These are phyloP conservation scores for Cutaneotrichosporon cyanovorans DNA, from an alignment of 1,284 basidiomycete species.

Conservation along the genomic window DNA sequence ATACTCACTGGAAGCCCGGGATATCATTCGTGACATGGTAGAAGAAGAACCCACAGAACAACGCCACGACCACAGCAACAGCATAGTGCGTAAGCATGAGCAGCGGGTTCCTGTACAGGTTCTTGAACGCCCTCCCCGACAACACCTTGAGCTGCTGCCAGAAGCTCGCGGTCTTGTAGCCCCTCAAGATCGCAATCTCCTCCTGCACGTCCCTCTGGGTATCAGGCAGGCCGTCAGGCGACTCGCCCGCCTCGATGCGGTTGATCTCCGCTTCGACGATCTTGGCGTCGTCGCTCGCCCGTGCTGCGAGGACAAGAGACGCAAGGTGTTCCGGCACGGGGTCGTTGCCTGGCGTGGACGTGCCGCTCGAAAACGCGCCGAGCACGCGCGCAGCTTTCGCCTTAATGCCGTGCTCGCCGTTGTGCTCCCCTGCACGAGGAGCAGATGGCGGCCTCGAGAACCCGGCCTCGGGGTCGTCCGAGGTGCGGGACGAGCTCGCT, in stretches of 20 bases:
- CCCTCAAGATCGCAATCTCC: conserved; percentile 58
- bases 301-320: conserved; percentile 66
- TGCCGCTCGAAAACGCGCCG: conserved; percentile 52
- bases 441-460: conserved; percentile 1
- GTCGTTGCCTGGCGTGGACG: conserved; percentile 40
- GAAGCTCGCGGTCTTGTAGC: conserved; percentile 76
- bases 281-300: conserved; percentile 59
- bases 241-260: conserved; percentile 45
- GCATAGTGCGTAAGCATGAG: conserved; percentile 84
- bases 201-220: conserved; percentile 48
- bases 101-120: conserved; percentile 85
- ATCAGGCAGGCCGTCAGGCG: conserved; percentile 27
- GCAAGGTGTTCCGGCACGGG: conserved; percentile 59
- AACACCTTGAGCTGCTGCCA: conserved; percentile 85
- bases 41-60: conserved; percentile 52
- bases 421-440: background rate
- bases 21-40: conserved; percentile 67
- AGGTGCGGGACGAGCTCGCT: background rate
- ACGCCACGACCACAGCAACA: conserved; percentile 70
- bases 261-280: conserved; percentile 61
- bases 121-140: conserved; percentile 96
- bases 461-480: conserved; percentile 11
- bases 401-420: conserved; percentile 48
- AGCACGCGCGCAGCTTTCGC: conserved; percentile 69
- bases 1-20: conserved; percentile 74